These are phyloP conservation scores for Penicillium pancosmium DNA, from an alignment of 495 filamentous ascomycete species.

Conservation along the genomic window DNA sequence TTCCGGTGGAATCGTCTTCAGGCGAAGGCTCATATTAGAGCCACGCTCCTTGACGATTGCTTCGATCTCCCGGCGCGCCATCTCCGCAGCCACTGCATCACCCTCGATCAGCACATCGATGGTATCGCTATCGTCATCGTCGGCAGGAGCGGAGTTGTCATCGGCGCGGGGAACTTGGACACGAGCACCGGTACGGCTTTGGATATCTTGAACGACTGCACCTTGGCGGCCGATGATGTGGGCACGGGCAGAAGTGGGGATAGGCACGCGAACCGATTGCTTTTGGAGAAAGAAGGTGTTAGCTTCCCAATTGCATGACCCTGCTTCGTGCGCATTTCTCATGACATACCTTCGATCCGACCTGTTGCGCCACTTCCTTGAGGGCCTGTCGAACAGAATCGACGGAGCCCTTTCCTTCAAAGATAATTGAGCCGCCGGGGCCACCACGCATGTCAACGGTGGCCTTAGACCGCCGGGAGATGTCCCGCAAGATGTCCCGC, in stretches of 20 bases:
- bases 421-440: conserved; percentile 68
- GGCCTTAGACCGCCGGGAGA: conserved; percentile 86
- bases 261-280: conserved; percentile 73
- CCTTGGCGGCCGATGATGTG: conserved; percentile 92
- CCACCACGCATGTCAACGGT: conserved; percentile 73
- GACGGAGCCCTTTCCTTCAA: conserved; percentile 78
- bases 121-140: conserved; percentile 73
- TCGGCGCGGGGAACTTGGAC: conserved; percentile 86
- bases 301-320: not conserved
- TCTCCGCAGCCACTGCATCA: conserved; percentile 77
- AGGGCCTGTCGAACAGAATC: conserved; percentile 79
- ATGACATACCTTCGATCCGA: conserved; percentile 74
- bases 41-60: conserved; percentile 84
- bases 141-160: conserved; percentile 48
- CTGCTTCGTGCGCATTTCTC: not conserved
- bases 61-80: conserved; percentile 80
- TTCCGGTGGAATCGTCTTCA: conserved; percentile 84
- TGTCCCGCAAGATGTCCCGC: conserved; percentile 78
- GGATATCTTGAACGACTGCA: conserved; percentile 83
- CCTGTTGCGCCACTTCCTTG: conserved; percentile 80
- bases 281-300: conserved; percentile 30
- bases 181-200: conserved; percentile 79
- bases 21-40: conserved; percentile 72
- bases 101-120: conserved; percentile 90
- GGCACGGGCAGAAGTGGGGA: conserved; percentile 79